These are phyloP conservation scores for Aegle marmelos DNA, from an alignment of 345 rosid genomes.

Conservation along the genomic window DNA sequence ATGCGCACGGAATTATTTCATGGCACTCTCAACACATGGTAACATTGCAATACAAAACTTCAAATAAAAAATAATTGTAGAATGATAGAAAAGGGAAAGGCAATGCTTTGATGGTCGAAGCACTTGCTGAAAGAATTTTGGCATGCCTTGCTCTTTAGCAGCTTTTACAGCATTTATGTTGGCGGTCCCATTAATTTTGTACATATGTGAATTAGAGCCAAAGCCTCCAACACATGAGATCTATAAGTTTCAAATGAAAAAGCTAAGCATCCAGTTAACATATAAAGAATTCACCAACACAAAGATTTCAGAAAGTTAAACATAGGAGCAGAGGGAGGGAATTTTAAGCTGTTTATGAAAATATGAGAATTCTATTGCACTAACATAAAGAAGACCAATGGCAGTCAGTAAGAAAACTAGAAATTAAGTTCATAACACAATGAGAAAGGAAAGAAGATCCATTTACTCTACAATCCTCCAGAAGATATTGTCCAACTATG, in stretches of 20 bases:
- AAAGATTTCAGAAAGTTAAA: not conserved
- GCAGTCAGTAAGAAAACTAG: not conserved
- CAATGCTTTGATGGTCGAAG: not conserved
- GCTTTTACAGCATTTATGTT: slow-evolving; percentile 55
- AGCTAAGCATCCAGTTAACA: not conserved
- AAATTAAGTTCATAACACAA: not conserved
- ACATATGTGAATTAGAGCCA: slow-evolving; percentile 54
- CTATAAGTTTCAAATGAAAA: slow-evolving; percentile 24
- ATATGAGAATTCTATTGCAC: not conserved
- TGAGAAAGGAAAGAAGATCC: not conserved
- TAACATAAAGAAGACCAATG: not conserved
- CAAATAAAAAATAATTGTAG: too few relatives aligned
- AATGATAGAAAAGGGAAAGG: too few relatives aligned
- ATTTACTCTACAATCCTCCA: not conserved
- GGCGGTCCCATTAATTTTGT: slow-evolving; percentile 56
- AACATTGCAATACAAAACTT: not conserved
- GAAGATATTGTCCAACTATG: not conserved
- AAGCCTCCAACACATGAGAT: slow-evolving; percentile 68
- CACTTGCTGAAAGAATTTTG: not conserved
- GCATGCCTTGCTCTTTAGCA: slow-evolving; percentile 50
- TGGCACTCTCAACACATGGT: not conserved
- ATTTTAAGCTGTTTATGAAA: not conserved
- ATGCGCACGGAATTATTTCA: not conserved
- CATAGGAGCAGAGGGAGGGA: not conserved
- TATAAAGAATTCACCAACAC: not conserved